Evolutionary conservation across 306 rosid species (phyloP).

Genomic region (Mucuna pruriens): DNA sequence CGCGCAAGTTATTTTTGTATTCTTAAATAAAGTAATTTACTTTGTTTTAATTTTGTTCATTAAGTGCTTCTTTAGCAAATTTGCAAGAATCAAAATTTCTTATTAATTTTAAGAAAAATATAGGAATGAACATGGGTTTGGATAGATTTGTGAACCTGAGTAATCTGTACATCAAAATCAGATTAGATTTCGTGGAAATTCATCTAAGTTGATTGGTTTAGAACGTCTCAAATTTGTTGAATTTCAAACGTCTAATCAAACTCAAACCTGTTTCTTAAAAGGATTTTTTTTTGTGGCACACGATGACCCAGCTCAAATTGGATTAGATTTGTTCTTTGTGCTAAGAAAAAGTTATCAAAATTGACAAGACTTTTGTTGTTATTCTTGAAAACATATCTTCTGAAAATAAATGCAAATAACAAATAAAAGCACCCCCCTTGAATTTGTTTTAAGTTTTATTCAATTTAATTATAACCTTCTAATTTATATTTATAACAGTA

Average conservation of each 20-base stretch:
- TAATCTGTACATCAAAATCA: not conserved
- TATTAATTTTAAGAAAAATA: too few species aligned
- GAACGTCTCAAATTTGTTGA: not conserved
- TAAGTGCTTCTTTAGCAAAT: too few species aligned
- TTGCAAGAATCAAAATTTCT: too few species aligned
- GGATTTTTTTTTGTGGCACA: not conserved
- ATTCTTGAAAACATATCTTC: not conserved
- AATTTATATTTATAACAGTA: too few species aligned
- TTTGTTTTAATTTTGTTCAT: too few species aligned
- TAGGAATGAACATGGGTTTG: not conserved
- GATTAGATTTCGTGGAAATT: not conserved
- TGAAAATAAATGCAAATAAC: not conserved
- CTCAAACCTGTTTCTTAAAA: not conserved
- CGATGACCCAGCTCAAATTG: not conserved
- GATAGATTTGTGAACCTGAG: not conserved
- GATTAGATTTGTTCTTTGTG: not conserved
- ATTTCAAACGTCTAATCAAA: not conserved
- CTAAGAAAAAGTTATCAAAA: not conserved
- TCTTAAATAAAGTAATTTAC: too few species aligned
- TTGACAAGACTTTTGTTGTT: not conserved
- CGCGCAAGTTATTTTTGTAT: too few species aligned
- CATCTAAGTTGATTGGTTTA: not conserved
- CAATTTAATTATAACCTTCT: too few species aligned
- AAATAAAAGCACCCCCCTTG: not conserved
- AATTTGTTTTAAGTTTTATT: not conserved